phyloP scores from a whole-genome alignment of 805 yeast species.

The Yamadazyma philogaea region DNA sequence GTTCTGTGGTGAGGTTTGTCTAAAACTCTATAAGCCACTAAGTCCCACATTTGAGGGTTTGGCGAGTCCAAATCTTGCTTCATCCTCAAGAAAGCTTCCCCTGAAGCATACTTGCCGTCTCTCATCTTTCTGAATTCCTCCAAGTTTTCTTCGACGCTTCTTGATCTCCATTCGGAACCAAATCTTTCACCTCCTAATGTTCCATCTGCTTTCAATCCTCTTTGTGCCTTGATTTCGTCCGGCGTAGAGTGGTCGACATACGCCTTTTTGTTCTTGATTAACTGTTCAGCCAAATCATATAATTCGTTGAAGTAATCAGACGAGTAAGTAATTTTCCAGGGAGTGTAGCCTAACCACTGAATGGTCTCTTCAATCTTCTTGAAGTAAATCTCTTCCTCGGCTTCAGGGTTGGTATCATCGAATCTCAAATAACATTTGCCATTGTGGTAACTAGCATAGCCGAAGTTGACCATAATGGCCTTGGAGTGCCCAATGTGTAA shows the following conservation, averaged over 20 bases:
- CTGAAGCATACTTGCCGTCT: slow-evolving; percentile 82
- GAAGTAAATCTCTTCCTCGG: slow-evolving; percentile 91
- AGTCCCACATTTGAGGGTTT: slow-evolving; percentile 99
- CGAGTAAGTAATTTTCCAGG: slow-evolving; percentile 93
- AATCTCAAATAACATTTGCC: slow-evolving; percentile 91
- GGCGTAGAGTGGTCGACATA: slow-evolving; percentile 93
- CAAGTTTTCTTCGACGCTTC: slow-evolving; percentile 71
- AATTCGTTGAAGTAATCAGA: slow-evolving; percentile 91
- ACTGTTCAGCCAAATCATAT: slow-evolving; percentile 82
- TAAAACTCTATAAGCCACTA: slow-evolving; percentile 93
- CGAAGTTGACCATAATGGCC: slow-evolving; percentile 97
- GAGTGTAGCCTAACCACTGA: slow-evolving; percentile 89
- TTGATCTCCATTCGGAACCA: slow-evolving; percentile 74
- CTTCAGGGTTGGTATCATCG: slow-evolving; percentile 98
- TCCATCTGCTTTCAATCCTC: slow-evolving; percentile 92
- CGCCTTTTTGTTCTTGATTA: slow-evolving; percentile 69
- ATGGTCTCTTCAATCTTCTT: slow-evolving; percentile 81
- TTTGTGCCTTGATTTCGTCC: slow-evolving; percentile 82
- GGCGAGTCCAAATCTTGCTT: slow-evolving; percentile 88
- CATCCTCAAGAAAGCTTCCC: slow-evolving; percentile 95
- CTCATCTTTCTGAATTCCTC: slow-evolving; percentile 85
- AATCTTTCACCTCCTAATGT: slow-evolving; percentile 89
- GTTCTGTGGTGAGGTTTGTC: slow-evolving; percentile 94
- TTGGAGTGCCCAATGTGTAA: slow-evolving; percentile 97
- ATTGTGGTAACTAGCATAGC: slow-evolving; percentile 83